Base-by-base conservation (phyloP, 2,329 filamentous ascomycete genomes). In the Penicillium sp. region DNA sequence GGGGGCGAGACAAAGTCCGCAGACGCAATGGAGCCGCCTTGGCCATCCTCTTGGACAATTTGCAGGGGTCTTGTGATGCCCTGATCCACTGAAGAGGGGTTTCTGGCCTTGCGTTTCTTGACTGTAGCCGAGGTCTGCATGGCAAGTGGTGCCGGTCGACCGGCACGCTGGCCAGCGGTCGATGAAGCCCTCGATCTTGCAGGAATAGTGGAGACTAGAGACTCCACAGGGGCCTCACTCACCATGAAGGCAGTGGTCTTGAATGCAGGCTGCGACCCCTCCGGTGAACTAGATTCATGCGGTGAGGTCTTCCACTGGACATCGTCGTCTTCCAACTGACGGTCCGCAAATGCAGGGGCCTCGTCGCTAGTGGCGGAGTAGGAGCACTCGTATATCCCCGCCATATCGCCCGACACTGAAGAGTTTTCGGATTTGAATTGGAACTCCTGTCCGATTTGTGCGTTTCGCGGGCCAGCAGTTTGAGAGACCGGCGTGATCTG, bases 21-120 rank as follows among this genome's bases (percentile, higher is more conserved):
- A 13, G 75, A 77, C 2, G 75, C 72, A 59, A 77, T 73, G 4
- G 75, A 74, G 6, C 75, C 75, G 19, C 75, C 75, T 58, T 75
- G 69, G 6, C 75, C 75, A 65, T 78, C 75, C 61, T 78, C 75
- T 48, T 77, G 75, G 29, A 78, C 75, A 59, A 78, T 78, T 57
- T 77, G 75, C 55, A 78, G 59, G 21, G 74, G 72, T 54, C 71
- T 71, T 5, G 69, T 57, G 49, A 61, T 61, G 15, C 61, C 63
- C 31, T 73, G 67, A 9, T 75, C 72, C 13, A 73, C 43, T 25
- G 64, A 68, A 6, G 61, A 65, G 0, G 67, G 57, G 47, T 61
- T 68, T 39, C 70, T 68, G 55, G 70, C 70, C 60, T 75, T 76
- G 58, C 75, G 73, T 62, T 73, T 75, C 53, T 73, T 68, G 10